Conservation (phyloP, 192 early-diverging fungal species). For the Coemansia sp. region DNA sequence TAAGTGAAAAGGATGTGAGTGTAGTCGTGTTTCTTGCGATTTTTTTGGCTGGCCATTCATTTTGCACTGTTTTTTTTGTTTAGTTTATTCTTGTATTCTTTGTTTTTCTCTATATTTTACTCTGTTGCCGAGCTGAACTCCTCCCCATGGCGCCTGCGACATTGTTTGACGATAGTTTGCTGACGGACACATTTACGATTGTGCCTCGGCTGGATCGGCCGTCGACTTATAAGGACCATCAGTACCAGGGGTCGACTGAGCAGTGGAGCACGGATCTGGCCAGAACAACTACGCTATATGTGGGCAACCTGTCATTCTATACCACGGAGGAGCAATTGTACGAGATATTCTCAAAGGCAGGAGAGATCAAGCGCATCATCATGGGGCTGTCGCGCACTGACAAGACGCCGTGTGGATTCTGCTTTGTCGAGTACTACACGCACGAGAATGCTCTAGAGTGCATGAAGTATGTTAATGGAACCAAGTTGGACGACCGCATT, state of each 20-base stretch:
- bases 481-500: constrained; percentile 92
- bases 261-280: constrained; percentile 42
- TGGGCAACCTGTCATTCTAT: constrained; percentile 97
- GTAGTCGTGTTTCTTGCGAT: neutral
- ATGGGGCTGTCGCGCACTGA: constrained; percentile 94
- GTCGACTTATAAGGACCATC: constrained; percentile 84
- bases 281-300: constrained; percentile 82
- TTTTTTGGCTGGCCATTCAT: constrained; percentile 1
- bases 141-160: constrained; percentile 16
- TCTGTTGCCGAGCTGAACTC: neutral
- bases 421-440: constrained; percentile 98
- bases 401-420: constrained; percentile 98
- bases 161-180: constrained; percentile 26
- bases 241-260: constrained; percentile 59
- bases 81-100: constrained; percentile 11
- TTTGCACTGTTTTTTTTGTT: neutral
- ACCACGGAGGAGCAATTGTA: constrained; percentile 98
- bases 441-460: constrained; percentile 88
- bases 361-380: constrained; percentile 98
- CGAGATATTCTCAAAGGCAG: constrained; percentile 92
- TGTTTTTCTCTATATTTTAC: neutral
- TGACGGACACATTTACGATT: constrained; percentile 53
- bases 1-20: neutral
- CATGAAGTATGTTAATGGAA: constrained; percentile 91
- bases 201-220: constrained; percentile 71